A percentile compares a stretch with the other conserved stretches of the same genome.
phyloP scores from a whole-genome alignment of 352 stramenopile species.

The Thalassiosira ordinaria region DNA sequence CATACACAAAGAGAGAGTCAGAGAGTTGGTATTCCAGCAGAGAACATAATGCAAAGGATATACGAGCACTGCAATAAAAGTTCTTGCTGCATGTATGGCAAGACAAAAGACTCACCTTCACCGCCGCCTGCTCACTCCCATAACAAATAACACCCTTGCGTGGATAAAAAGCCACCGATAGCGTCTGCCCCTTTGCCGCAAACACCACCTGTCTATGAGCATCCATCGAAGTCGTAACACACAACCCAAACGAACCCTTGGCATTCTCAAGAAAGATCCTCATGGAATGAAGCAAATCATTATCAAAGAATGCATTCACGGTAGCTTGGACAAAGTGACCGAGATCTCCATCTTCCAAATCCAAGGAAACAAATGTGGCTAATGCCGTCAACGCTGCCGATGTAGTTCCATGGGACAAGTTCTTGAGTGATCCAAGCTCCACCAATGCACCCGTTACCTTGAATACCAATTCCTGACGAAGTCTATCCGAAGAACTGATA shows the following conservation, averaged over 20 bases:
- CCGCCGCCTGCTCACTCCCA: constrained; percentile 78
- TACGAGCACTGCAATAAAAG: too few relatives aligned
- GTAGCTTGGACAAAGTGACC: constrained; percentile 57
- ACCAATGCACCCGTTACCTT: neutral
- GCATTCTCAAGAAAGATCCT: constrained; percentile 72
- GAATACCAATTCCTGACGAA: constrained; percentile 14
- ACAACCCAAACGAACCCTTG: constrained; percentile 77
- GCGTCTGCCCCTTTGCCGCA: constrained; percentile 62
- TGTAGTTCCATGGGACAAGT: neutral
- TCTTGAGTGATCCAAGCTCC: neutral
- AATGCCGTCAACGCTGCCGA: constrained; percentile 9
- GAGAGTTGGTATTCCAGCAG: too few relatives aligned
- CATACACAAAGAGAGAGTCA: neutral
- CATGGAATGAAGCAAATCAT: constrained; percentile 75
- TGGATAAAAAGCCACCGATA: constrained; percentile 81
- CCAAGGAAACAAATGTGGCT: constrained; percentile 30
- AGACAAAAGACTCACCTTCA: constrained; percentile 72
- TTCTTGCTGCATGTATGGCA: too few relatives aligned
- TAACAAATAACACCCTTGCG: constrained; percentile 78
- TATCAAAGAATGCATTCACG: constrained; percentile 82
- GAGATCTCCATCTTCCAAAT: constrained; percentile 34
- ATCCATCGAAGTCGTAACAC: constrained; percentile 70
- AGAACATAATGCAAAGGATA: too few relatives aligned
- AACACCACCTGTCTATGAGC: constrained; percentile 73
- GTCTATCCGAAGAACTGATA: constrained; percentile 16